Base-by-base conservation (phyloP, 2,329 filamentous ascomycete species). In the Tolypocladium ovalisporum region DNA sequence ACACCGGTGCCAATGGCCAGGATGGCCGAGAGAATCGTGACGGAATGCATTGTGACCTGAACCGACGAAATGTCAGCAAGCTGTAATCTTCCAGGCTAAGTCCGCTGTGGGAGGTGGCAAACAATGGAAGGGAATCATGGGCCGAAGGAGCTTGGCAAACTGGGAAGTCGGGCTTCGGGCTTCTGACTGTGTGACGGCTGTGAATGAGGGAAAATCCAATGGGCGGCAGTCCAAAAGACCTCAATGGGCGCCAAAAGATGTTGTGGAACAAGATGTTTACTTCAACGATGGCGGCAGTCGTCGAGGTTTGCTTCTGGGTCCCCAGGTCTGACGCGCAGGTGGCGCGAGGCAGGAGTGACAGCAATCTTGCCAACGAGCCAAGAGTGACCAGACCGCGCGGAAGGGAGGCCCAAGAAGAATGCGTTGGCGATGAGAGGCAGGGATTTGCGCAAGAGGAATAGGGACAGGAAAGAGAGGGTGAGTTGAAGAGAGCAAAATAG, bases 1-100 rank as follows among this genome's bases (percentile, higher is more conserved):
- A 76, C 63, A 61, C 71, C 64, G 54, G 68, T 66, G 56, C 71
- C 67, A 53, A 79, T 58, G 54, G 75, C 77, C 73, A 75, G 67
- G 58, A 75, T 64, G 67, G 75, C 77, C 62, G 76, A 72, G 57
- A 78, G 65, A 60, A 78, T 57, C 65, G 74, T 72, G 67, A 72
- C 68, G 66, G 70, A 74, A 70, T 72, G 73, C 78, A 80, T 80
- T 66, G 66, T 78, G 73, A 65, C 64, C 70, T 73, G 59, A 56
- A 44, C 35, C 44, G 42, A 10, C 55, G n/a, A 42, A n/a, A 27
- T 37, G 57, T 68, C 57, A 67, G 66, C 34, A 55, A 19, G 47
- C 47, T 2, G 19, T 22, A 29, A 12, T 51, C 22, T 34, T 17
- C 27, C 29, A 34, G 9, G 29, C 9, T 22, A 9, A 22, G 4